Conservation (phyloP, 192 early-diverging fungal species). For the Oehlia diaphana region DNA sequence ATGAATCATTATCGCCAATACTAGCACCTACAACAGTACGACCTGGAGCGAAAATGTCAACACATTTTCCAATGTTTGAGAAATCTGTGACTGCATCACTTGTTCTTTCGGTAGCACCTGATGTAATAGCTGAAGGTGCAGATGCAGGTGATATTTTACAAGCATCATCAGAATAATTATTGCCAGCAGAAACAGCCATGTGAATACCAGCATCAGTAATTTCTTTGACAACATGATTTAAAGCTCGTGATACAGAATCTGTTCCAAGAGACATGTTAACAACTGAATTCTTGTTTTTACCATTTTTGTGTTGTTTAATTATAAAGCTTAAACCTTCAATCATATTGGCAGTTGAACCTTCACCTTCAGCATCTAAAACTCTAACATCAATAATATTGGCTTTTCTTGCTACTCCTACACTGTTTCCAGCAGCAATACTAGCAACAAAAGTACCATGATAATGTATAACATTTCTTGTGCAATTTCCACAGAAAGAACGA, state of each 20-base stretch:
- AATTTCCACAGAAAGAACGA: slow-evolving; percentile 48
- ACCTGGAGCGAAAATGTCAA: slow-evolving; percentile 91
- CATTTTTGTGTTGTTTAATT: background rate
- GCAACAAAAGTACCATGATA: slow-evolving; percentile 83
- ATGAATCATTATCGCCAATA: slow-evolving; percentile 37
- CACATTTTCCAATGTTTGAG: slow-evolving; percentile 89
- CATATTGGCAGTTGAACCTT: slow-evolving; percentile 45
- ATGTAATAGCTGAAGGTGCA: slow-evolving; percentile 66
- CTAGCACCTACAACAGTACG: slow-evolving; percentile 47
- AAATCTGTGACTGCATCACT: slow-evolving; percentile 76
- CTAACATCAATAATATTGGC: slow-evolving; percentile 59
- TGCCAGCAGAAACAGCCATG: slow-evolving; percentile 65
- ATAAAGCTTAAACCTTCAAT: slow-evolving; percentile 67
- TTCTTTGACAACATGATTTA: slow-evolving; percentile 33
- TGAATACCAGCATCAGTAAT: slow-evolving; percentile 47
- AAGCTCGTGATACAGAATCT: slow-evolving; percentile 21
- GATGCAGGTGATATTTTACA: slow-evolving; percentile 49
- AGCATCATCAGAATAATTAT: slow-evolving; percentile 46
- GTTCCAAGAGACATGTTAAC: slow-evolving; percentile 46
- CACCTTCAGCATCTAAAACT: slow-evolving; percentile 52
- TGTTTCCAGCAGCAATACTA: slow-evolving; percentile 73
- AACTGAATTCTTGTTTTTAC: slow-evolving; percentile 23
- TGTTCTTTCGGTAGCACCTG: slow-evolving; percentile 74
- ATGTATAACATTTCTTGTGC: slow-evolving; percentile 36
- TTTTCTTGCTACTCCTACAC: slow-evolving; percentile 58